Percentiles rank a stretch among this genome's conserved stretches.
phyloP scores from a whole-genome alignment of 305 asterid genomes.

The Solanum hybrid region DNA sequence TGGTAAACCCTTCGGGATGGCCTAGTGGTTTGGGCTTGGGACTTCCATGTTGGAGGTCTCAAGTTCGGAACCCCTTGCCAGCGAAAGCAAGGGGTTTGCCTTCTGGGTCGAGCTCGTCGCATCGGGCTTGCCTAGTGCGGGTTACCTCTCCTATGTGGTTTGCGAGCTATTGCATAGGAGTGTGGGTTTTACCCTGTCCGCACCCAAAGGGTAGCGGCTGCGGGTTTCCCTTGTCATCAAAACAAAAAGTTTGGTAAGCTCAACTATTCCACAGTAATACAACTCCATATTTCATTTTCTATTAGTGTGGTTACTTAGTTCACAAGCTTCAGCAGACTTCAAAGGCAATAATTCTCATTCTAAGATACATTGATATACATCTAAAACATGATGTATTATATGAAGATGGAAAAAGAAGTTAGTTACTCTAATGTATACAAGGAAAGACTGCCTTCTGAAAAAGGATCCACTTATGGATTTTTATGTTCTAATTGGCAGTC shows the following conservation, averaged over 20 bases:
- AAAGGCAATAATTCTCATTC: neutral
- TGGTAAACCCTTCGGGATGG: neutral
- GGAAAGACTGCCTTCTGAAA: neutral
- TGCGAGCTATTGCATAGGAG: no score
- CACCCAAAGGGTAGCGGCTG: no score
- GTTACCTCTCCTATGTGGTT: no score
- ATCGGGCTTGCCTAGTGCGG: no score
- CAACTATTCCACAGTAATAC: neutral
- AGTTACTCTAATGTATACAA: neutral
- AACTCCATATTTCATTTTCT: neutral
- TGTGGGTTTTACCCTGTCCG: no score
- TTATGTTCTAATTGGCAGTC: neutral
- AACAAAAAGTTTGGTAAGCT: neutral
- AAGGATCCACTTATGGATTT: neutral
- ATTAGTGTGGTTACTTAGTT: neutral
- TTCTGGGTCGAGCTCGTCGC: no score
- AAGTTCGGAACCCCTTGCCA: no score
- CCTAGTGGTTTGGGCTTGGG: no score
- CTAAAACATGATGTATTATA: neutral
- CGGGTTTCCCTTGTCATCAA: no score
- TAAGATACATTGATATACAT: neutral
- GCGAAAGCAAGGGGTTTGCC: no score
- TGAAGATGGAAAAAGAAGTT: neutral
- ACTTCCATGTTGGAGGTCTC: no score
- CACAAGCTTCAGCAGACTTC: neutral